phyloP scores from a whole-genome alignment of 306 rosid genomes.

The Begonia peltatifolia region DNA sequence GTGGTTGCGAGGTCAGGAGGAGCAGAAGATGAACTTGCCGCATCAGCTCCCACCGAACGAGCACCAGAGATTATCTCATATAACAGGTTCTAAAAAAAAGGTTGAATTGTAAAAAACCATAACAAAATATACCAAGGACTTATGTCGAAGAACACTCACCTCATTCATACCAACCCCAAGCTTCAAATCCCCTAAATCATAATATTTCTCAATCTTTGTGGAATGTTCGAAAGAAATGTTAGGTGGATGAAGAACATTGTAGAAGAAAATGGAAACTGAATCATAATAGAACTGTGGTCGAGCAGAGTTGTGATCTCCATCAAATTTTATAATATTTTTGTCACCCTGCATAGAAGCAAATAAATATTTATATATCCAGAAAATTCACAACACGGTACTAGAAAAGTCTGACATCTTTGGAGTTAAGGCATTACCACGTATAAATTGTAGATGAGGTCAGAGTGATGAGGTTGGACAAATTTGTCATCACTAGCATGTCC shows the following conservation, averaged over 20 bases:
- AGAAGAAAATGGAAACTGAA: conserved; percentile 83
- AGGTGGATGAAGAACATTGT: conserved; percentile 80
- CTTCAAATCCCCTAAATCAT: conserved; percentile 57
- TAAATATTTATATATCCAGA: conserved; percentile 6
- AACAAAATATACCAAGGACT: too few species aligned
- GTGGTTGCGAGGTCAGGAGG: conserved; percentile 26
- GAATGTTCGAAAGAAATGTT: conserved; percentile 32
- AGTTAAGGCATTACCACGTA: conserved; percentile 40
- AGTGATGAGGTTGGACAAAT: conserved; percentile 73
- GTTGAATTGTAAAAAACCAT: not conserved
- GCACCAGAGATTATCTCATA: conserved; percentile 55
- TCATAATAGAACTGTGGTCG: conserved; percentile 90
- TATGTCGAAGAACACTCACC: conserved; percentile 26
- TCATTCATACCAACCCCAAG: conserved; percentile 48
- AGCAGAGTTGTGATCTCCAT: conserved; percentile 91
- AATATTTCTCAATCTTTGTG: conserved; percentile 58
- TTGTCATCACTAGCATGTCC: conserved; percentile 80
- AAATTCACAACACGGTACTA: not conserved
- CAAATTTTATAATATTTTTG: conserved; percentile 66
- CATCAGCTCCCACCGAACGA: conserved; percentile 35
- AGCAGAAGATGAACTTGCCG: conserved; percentile 81
- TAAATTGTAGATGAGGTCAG: conserved; percentile 51
- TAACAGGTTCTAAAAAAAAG: conserved; percentile 43
- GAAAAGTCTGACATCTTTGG: not conserved
- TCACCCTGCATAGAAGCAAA: conserved; percentile 57